These are phyloP conservation scores for barrel medic (Medicago truncatula) DNA, from an alignment of 306 rosid genomes.

Conservation along the genomic window MtrunA17r5.0-ANR NC_053045.1:36919501-36920000, in stretches of 20 bases:
- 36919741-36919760: constrained; percentile 85
- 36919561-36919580: no score
- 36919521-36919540: no score
- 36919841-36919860: constrained; percentile 88
- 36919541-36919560: no score
- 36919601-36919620: no score
- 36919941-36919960: constrained; percentile 52
- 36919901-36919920: constrained; percentile 89
- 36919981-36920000: neutral
- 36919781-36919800: constrained; percentile 95
- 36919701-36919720: constrained; percentile 68
- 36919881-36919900: constrained; percentile 86
- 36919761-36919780: constrained; percentile 76
- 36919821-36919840: constrained; percentile 90
- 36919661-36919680: constrained; percentile 59
- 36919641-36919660: neutral
- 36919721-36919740: constrained; percentile 93
- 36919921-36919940: constrained; percentile 85
- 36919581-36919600: no score
- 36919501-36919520: neutral
- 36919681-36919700: constrained; percentile 88
- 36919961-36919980: neutral
- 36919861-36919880: constrained; percentile 88
- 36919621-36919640: no score
- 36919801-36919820: constrained; percentile 85